These are phyloP conservation scores for Pyrenochaeta sp. DNA, from an alignment of 2,329 filamentous ascomycete genomes.

Conservation along the genomic window DNA sequence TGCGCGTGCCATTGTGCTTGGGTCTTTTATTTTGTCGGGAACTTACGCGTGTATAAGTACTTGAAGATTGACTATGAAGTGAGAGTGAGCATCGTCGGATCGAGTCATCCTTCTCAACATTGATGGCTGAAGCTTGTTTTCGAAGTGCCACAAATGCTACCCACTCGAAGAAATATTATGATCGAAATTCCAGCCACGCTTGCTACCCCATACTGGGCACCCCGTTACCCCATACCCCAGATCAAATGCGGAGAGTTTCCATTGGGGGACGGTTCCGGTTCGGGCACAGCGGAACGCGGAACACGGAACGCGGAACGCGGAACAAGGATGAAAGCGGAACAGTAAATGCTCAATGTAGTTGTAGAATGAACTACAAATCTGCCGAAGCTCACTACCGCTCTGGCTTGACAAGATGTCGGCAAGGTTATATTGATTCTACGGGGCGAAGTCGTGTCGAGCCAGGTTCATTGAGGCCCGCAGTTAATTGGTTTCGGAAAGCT, in stretches of 20 bases:
- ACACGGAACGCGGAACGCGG: constrained; percentile 4
- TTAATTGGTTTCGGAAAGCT: too few relatives aligned
- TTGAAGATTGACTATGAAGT: neutral
- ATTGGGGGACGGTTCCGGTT: neutral
- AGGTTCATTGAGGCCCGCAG: too few relatives aligned
- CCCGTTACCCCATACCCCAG: neutral
- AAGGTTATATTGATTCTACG: too few relatives aligned
- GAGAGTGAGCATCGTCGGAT: too few relatives aligned
- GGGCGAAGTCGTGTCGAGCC: too few relatives aligned
- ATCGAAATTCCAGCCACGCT: neutral
- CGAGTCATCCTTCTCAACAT: neutral
- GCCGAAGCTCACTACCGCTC: neutral
- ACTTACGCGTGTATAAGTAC: neutral
- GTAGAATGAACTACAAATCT: neutral
- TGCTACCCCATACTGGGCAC: neutral
- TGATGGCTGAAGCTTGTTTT: neutral
- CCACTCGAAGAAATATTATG: neutral
- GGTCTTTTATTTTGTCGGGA: neutral
- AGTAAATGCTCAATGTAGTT: neutral
- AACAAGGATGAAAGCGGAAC: neutral
- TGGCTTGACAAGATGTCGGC: too few relatives aligned
- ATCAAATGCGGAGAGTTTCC: neutral
- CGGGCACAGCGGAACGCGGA: constrained; percentile 1
- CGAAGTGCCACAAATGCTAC: neutral
- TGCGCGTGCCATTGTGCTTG: neutral